Conservation (phyloP, 2,329 filamentous ascomycete genomes). For the Aspergillus proliferans region DNA sequence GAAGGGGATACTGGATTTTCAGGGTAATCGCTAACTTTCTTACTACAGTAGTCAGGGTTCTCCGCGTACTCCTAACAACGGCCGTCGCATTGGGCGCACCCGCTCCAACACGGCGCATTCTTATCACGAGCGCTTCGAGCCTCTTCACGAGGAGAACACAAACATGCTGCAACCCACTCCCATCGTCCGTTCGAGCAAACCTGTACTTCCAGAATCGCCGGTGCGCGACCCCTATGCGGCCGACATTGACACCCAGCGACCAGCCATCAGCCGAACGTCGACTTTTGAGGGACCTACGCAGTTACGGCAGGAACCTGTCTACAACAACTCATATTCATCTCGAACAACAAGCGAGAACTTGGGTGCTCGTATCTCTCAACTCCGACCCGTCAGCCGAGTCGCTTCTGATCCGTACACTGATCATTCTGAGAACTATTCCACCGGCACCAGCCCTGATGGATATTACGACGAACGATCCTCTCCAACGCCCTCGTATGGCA, state of each 20-base stretch:
- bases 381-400: conserved; percentile 37
- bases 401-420: conserved; percentile 44
- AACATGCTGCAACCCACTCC: conserved; percentile 46
- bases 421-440: conserved; percentile 45
- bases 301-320: conserved; percentile 48
- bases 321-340: conserved; percentile 42
- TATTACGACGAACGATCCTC: conserved; percentile 47
- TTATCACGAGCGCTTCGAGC: conserved; percentile 54
- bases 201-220: conserved; percentile 30
- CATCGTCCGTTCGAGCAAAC: conserved; percentile 45
- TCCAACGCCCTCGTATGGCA: conserved; percentile 49
- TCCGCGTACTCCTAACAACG: conserved; percentile 21
- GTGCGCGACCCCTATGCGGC: conserved; percentile 37
- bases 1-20: neutral
- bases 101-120: conserved; percentile 61
- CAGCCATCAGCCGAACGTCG: conserved; percentile 45
- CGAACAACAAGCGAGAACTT: conserved; percentile 52
- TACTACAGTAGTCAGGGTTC: conserved; percentile 17
- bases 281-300: conserved; percentile 56
- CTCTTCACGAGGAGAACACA: conserved; percentile 50
- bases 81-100: conserved; percentile 46
- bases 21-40: conserved; percentile 7
- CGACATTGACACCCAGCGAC: conserved; percentile 40
- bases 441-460: conserved; percentile 44
- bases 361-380: conserved; percentile 42